Percentiles rank a stretch among this genome's conserved stretches.
Conservation (phyloP, 2,329 filamentous ascomycete genomes). For the Drechslerella coelobrocha region DNA sequence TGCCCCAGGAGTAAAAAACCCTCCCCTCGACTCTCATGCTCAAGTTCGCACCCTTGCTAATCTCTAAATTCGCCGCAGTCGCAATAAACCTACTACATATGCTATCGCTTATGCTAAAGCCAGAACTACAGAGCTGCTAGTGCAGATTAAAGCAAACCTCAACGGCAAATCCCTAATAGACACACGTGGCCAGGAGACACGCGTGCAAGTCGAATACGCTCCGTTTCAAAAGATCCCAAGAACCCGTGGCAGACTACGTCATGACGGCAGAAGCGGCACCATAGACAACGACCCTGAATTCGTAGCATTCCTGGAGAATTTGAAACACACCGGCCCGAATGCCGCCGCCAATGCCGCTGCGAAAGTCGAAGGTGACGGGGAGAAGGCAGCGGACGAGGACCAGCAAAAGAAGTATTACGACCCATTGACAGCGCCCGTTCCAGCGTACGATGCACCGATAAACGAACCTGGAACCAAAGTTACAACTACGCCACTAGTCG, state of each 20-base stretch:
- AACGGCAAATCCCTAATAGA: conserved; percentile 76
- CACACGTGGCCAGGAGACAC: conserved; percentile 65
- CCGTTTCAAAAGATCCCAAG: conserved; percentile 82
- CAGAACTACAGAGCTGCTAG: conserved; percentile 72
- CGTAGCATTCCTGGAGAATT: conserved; percentile 84
- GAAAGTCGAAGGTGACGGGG: conserved; percentile 63
- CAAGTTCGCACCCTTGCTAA: conserved; percentile 48
- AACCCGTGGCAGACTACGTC: conserved; percentile 68
- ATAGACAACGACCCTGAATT: conserved; percentile 98
- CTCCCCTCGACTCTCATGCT: background rate
- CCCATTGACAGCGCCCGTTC: conserved; percentile 52
- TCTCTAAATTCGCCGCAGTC: conserved; percentile 61
- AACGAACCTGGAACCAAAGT: conserved; percentile 64
- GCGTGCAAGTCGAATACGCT: conserved; percentile 78
- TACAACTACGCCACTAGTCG: conserved; percentile 85
- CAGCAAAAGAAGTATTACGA: conserved; percentile 53
- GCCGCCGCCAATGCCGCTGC: conserved; percentile 62
- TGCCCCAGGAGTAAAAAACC: conserved; percentile 80
- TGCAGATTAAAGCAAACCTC: conserved; percentile 61
- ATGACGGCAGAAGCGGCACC: conserved; percentile 85
- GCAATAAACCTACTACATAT: conserved; percentile 83
- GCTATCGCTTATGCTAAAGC: conserved; percentile 84
- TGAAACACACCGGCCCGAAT: conserved; percentile 72
- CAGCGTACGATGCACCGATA: conserved; percentile 47
- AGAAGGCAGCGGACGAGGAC: conserved; percentile 59